phyloP scores from a whole-genome alignment of 805 yeast species.

The Starmera caribaea region DNA sequence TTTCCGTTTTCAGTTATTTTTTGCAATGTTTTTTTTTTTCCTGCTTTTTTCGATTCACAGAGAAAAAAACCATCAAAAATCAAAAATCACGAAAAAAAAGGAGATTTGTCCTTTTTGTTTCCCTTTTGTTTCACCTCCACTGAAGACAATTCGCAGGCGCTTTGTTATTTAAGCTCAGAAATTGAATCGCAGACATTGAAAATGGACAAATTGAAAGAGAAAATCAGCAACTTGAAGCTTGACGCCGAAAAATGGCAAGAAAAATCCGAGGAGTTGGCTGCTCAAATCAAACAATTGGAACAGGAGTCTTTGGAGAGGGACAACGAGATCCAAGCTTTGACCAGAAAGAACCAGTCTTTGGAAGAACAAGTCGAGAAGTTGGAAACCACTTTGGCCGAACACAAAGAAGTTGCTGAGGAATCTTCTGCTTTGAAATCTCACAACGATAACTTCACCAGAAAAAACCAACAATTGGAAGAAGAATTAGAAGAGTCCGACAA shows the following conservation, averaged over 20 bases:
- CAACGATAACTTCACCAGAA: slow-evolving; percentile 86
- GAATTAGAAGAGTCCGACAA: slow-evolving; percentile 86
- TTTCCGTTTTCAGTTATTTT: too few relatives aligned
- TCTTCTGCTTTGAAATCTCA: slow-evolving; percentile 80
- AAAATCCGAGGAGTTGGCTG: slow-evolving; percentile 80
- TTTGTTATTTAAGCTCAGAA: too few relatives aligned
- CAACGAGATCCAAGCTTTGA: slow-evolving; percentile 86
- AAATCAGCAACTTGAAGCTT: slow-evolving; percentile 78
- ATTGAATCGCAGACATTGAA: slow-evolving; percentile 2
- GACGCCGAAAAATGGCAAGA: slow-evolving; percentile 98
- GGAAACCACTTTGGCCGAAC: slow-evolving; percentile 63
- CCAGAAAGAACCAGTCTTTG: slow-evolving; percentile 82
- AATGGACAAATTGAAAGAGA: slow-evolving; percentile 52
- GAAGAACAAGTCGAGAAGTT: slow-evolving; percentile 72
- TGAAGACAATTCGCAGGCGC: too few relatives aligned
- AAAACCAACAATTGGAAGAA: slow-evolving; percentile 80
- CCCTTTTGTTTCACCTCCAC: too few relatives aligned
- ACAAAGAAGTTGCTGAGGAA: slow-evolving; percentile 84
- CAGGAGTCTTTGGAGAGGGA: slow-evolving; percentile 90
- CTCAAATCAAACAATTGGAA: slow-evolving; percentile 79
- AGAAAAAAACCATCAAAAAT: too few relatives aligned
- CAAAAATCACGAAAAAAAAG: too few relatives aligned
- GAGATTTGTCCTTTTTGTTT: too few relatives aligned
- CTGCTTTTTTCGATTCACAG: too few relatives aligned
- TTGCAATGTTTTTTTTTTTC: too few relatives aligned